These are phyloP conservation scores for Cucurbita argyrosperma DNA, from an alignment of 306 rosid genomes.

Conservation along the genomic window DNA sequence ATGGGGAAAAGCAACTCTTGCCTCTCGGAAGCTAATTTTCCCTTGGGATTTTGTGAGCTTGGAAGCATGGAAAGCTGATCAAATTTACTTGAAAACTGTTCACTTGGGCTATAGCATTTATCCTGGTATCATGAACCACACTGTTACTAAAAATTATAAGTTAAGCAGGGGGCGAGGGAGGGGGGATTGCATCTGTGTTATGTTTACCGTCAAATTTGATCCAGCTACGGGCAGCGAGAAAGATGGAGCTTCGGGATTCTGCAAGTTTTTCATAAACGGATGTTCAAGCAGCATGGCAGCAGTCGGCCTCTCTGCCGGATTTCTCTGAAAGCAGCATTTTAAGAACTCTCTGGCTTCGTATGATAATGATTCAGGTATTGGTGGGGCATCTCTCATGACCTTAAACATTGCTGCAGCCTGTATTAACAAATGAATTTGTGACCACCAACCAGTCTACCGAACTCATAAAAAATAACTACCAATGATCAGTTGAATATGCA, in stretches of 20 bases:
- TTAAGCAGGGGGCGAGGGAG: neutral
- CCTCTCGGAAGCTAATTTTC: conserved; percentile 31
- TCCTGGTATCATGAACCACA: conserved; percentile 31
- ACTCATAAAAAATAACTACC: neutral
- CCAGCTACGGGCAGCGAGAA: conserved; percentile 19
- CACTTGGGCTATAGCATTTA: conserved; percentile 35
- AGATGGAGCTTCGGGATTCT: conserved; percentile 29
- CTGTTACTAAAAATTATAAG: conserved; percentile 3
- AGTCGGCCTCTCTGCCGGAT: conserved; percentile 79
- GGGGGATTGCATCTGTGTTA: conserved; percentile 2
- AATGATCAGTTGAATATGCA: neutral
- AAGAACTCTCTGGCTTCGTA: conserved; percentile 71
- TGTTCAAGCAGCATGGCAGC: conserved; percentile 68
- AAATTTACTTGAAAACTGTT: conserved; percentile 26
- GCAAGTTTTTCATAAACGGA: conserved; percentile 50
- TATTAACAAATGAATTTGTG: conserved; percentile 16
- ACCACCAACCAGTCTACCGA: neutral
- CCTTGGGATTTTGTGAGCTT: conserved; percentile 15
- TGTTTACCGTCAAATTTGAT: conserved; percentile 30
- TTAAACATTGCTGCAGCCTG: conserved; percentile 99
- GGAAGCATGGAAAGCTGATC: conserved; percentile 25
- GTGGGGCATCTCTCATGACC: conserved; percentile 72
- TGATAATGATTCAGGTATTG: conserved; percentile 77
- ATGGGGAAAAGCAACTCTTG: conserved; percentile 17
- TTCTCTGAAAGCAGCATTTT: conserved; percentile 73